Conservation (phyloP, 441 rosid genomes). For the Jatropha podagrica region DNA sequence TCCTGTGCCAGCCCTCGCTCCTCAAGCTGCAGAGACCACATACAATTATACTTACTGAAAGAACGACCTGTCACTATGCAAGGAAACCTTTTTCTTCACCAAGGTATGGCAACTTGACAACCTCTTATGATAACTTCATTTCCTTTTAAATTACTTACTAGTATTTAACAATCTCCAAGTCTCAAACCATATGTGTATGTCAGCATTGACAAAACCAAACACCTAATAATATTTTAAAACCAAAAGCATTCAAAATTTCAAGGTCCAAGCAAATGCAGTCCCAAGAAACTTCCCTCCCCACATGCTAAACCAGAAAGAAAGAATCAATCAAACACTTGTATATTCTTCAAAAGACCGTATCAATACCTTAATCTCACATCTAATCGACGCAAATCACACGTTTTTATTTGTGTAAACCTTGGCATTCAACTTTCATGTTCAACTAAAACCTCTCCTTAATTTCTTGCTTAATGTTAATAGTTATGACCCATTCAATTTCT, state of each 20-base stretch:
- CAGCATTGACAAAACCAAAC: conserved; percentile 10
- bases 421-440: conserved; percentile 18
- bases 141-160: background rate
- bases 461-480: background rate
- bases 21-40: no score
- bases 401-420: background rate
- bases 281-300: conserved; percentile 22
- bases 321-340: conserved; percentile 11
- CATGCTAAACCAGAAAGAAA: background rate
- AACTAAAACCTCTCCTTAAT: background rate
- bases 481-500: conserved; percentile 25
- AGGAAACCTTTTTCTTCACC: no score
- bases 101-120: no score
- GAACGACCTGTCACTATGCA: no score
- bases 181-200: background rate
- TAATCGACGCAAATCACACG: background rate
- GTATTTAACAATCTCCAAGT: background rate
- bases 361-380: background rate
- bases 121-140: no score
- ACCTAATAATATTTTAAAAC: background rate
- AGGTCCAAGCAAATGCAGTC: conserved; percentile 6
- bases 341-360: background rate
- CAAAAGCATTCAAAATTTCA: background rate
- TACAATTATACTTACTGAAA: no score
- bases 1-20: no score